These are phyloP conservation scores for Xylariaceae sp. DNA, from an alignment of 2,329 filamentous ascomycete species.

Conservation along the genomic window DNA sequence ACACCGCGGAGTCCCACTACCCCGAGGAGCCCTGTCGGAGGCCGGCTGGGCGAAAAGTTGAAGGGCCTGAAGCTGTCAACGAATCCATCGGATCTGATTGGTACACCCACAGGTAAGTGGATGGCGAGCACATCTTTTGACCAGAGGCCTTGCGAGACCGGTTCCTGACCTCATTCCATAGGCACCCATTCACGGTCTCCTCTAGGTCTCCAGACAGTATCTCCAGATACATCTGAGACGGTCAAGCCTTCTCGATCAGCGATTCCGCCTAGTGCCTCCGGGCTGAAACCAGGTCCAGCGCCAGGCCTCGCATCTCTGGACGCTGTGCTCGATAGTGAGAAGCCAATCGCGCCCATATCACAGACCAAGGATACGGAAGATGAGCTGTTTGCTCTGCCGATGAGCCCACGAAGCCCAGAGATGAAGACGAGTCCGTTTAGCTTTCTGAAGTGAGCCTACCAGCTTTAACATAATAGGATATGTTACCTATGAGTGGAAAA, in stretches of 20 bases:
- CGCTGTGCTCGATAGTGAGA: conserved; percentile 33
- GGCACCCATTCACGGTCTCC: not conserved
- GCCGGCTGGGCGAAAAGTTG: conserved; percentile 72
- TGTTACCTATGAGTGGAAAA: too few species aligned
- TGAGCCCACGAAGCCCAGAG: conserved; percentile 82
- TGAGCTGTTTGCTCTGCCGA: conserved; percentile 79
- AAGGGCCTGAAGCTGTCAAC: conserved; percentile 76
- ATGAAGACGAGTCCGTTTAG: conserved; percentile 81
- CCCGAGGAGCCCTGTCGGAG: conserved; percentile 62
- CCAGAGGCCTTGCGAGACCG: not conserved
- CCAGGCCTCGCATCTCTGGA: conserved; percentile 34
- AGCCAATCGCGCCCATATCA: conserved; percentile 21
- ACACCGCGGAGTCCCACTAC: conserved; percentile 57
- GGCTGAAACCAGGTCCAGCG: conserved; percentile 6
- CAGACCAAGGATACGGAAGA: conserved; percentile 59
- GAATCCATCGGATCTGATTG: conserved; percentile 55
- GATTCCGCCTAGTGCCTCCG: conserved; percentile 2
- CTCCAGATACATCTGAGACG: not conserved
- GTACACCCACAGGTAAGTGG: conserved; percentile 45
- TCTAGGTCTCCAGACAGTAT: not conserved
- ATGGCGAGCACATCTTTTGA: not conserved
- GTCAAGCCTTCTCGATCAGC: conserved; percentile 2
- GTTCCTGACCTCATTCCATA: not conserved
- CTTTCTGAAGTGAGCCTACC: conserved; percentile 32
- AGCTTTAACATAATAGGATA: not conserved